Percentiles rank a stretch among this genome's conserved stretches.
These are phyloP conservation scores for Talaromyces sp. DNA, from an alignment of 2,329 filamentous ascomycete species.

Conservation along the genomic window DNA sequence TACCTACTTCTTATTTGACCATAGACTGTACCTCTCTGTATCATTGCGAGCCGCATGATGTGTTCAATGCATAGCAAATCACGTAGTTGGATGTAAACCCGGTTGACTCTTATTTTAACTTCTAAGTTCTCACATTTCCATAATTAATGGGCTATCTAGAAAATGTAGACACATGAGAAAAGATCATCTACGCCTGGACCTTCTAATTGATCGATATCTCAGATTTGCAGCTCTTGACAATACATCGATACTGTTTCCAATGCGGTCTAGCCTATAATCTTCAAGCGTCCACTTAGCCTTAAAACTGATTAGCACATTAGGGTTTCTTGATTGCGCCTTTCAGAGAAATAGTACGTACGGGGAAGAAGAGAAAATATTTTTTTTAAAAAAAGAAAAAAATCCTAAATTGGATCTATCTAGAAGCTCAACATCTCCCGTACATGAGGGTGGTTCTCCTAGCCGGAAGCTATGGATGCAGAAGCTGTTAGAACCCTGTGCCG, in stretches of 20 bases:
- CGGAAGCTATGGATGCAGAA: not conserved
- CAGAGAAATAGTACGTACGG: too few relatives aligned
- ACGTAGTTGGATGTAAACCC: not conserved
- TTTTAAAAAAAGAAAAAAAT: too few relatives aligned
- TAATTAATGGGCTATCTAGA: not conserved
- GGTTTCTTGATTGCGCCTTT: not conserved
- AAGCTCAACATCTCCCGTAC: not conserved
- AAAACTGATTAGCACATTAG: not conserved
- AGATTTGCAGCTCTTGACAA: not conserved
- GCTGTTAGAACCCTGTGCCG: not conserved
- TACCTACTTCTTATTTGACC: not conserved
- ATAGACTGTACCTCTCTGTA: not conserved
- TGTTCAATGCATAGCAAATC: not conserved
- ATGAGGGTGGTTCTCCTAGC: not conserved
- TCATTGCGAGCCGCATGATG: not conserved
- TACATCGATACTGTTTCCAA: not conserved
- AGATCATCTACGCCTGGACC: not conserved
- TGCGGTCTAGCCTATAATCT: not conserved
- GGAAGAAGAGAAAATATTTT: too few relatives aligned
- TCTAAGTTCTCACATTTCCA: not conserved
- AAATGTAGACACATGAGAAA: not conserved
- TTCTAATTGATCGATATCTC: not conserved
- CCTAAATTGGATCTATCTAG: not conserved
- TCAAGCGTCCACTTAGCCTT: not conserved
- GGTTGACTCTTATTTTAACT: too few relatives aligned